A percentile compares a stretch with the other conserved stretches of the same genome.
phyloP scores from a whole-genome alignment of 441 rosid genomes.

The Populus hybrid region DNA sequence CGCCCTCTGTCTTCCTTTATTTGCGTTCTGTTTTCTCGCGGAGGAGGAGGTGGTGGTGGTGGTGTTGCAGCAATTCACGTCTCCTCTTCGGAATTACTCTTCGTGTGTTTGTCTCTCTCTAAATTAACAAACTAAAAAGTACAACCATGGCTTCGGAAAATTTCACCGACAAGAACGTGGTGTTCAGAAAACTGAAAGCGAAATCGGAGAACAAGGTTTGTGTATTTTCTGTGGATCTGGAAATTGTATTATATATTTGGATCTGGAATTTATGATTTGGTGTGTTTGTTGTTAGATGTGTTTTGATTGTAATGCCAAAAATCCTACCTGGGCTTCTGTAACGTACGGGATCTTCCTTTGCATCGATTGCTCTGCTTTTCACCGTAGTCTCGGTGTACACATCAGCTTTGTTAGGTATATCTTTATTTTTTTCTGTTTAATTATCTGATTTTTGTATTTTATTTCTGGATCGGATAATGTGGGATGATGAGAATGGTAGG shows the following conservation, averaged over 20 bases:
- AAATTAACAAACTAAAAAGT: too few species aligned
- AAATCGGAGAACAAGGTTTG: constrained; percentile 85
- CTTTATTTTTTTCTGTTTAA: too few species aligned
- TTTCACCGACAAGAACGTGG: constrained; percentile 56
- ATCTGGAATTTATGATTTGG: constrained; percentile 19
- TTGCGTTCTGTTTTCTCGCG: not conserved
- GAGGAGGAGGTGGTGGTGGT: constrained; percentile 11
- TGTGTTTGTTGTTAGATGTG: too few species aligned
- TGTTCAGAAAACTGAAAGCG: constrained; percentile 78
- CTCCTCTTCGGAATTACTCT: constrained; percentile 16
- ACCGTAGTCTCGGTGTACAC: too few species aligned
- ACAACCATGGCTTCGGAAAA: constrained; percentile 59
- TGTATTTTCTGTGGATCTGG: constrained; percentile 44
- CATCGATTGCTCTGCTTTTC: too few species aligned
- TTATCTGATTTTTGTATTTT: too few species aligned
- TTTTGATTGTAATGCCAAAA: too few species aligned
- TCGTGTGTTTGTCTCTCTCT: too few species aligned
- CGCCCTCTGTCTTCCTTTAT: not conserved
- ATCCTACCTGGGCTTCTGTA: too few species aligned
- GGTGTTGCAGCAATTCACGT: constrained; percentile 20
- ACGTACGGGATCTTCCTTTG: too few species aligned
- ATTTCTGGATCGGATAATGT: not conserved
- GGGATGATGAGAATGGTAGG: not conserved
- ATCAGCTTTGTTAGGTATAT: too few species aligned
- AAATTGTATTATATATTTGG: constrained; percentile 6